phyloP scores from a whole-genome alignment of 371 early-diverging fungal genomes.

The Mucor lusitanicus region DNA sequence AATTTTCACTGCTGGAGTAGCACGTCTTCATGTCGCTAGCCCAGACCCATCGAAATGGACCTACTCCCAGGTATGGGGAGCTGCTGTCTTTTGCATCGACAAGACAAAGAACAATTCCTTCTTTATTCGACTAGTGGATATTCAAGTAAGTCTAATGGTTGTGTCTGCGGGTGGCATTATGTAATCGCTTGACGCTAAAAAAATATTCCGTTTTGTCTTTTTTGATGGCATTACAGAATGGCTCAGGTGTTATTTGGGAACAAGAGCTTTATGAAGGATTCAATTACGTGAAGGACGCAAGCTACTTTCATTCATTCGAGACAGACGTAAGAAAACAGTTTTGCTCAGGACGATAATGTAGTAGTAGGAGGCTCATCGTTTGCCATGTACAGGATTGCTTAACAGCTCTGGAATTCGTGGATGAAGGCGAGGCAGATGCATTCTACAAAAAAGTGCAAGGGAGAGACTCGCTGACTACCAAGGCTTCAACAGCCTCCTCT shows the following conservation, averaged over 20 bases:
- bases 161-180: not conserved
- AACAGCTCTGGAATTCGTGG: slow-evolving; percentile 86
- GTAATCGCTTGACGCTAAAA: not conserved
- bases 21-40: slow-evolving; percentile 81
- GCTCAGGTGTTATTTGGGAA: slow-evolving; percentile 75
- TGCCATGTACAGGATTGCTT: slow-evolving; percentile 55
- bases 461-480: slow-evolving; percentile 48
- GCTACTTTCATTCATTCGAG: slow-evolving; percentile 86
- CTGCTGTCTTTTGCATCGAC: slow-evolving; percentile 71
- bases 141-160: slow-evolving; percentile 52
- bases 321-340: slow-evolving; percentile 84
- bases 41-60: slow-evolving; percentile 72
- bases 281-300: slow-evolving; percentile 69
- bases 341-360: too few species aligned
- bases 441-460: slow-evolving; percentile 73
- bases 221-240: slow-evolving; percentile 28
- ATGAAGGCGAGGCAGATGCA: slow-evolving; percentile 76
- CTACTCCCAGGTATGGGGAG: slow-evolving; percentile 78
- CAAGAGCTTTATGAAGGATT: slow-evolving; percentile 79
- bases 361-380: not conserved
- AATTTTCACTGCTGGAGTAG: slow-evolving; percentile 82
- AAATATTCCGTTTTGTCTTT: not conserved
- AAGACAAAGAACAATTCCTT: slow-evolving; percentile 60
- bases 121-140: slow-evolving; percentile 77
- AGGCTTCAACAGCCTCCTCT: not conserved